A percentile compares a stretch with the other conserved stretches of the same genome.
Evolutionary conservation across 495 filamentous ascomycete genomes (phyloP).

Genomic region (Neurospora sp.): DNA sequence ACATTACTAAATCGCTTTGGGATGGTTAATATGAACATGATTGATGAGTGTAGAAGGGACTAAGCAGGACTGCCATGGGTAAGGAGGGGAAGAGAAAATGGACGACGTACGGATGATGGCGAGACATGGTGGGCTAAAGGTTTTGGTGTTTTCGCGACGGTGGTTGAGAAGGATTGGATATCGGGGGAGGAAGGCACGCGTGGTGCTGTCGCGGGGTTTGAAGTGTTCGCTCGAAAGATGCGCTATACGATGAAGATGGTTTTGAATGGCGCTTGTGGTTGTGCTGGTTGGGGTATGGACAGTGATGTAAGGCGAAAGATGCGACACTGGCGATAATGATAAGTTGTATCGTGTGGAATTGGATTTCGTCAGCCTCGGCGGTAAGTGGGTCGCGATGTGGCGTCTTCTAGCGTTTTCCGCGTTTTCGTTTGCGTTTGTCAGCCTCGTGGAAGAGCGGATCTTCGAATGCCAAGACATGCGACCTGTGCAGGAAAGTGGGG

Average conservation of each 20-base stretch:
- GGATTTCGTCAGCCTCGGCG: neutral
- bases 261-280: neutral
- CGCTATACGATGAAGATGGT: neutral
- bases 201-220: neutral
- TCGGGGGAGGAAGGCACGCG: neutral
- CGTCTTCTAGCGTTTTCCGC: neutral
- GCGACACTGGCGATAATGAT: neutral
- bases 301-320: neutral
- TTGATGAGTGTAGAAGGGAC: too few species aligned
- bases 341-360: neutral
- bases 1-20: constrained; percentile 92
- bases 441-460: neutral
- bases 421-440: neutral
- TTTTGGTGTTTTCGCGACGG: neutral
- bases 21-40: too few species aligned
- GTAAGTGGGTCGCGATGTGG: neutral
- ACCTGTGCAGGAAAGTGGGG: neutral
- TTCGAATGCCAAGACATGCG: neutral
- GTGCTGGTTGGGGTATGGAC: neutral
- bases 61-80: too few species aligned
- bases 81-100: neutral
- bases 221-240: neutral
- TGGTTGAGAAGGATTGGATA: neutral
- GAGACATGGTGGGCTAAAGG: constrained; percentile 18
- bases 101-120: constrained; percentile 27